phyloP scores from a whole-genome alignment of 2,329 filamentous ascomycete species.

The Clarireedia hainanense region DNA sequence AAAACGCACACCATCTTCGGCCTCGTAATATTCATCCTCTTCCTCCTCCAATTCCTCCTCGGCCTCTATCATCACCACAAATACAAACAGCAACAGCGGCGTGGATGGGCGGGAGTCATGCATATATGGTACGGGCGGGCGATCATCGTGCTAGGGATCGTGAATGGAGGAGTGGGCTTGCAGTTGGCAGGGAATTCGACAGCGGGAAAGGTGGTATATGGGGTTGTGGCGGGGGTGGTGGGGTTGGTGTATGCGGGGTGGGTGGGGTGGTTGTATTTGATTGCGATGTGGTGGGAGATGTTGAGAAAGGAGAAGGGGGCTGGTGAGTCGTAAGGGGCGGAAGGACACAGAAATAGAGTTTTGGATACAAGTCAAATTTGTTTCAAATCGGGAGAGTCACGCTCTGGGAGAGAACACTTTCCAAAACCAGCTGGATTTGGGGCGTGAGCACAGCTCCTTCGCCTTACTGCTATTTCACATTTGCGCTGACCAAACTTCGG shows the following conservation, averaged over 20 bases:
- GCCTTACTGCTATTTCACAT: no score
- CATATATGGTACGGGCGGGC: slow-evolving; percentile 57
- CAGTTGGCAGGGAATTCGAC: slow-evolving; percentile 36
- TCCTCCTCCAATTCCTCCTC: slow-evolving; percentile 50
- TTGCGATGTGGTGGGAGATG: background rate
- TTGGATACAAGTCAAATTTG: no score
- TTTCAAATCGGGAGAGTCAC: no score
- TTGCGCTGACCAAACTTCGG: no score
- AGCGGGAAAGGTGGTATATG: slow-evolving; percentile 44
- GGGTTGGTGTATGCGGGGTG: slow-evolving; percentile 35
- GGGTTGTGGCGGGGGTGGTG: slow-evolving; percentile 45
- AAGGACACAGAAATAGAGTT: background rate
- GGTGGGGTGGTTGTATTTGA: background rate
- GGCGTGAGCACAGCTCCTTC: no score
- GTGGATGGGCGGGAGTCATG: slow-evolving; percentile 43
- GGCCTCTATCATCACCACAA: slow-evolving; percentile 50
- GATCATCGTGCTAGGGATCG: slow-evolving; percentile 48
- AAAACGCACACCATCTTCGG: slow-evolving; percentile 49
- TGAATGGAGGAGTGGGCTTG: slow-evolving; percentile 58
- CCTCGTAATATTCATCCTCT: slow-evolving; percentile 43
- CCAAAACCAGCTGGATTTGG: no score
- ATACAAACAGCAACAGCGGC: slow-evolving; percentile 39
- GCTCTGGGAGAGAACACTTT: no score
- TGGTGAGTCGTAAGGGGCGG: background rate
- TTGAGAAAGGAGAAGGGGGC: background rate